Percentiles rank a stretch among this genome's conserved stretches.
phyloP scores from a whole-genome alignment of 768 basidiomycete species.

The Termitomyces eurrhizus region DNA sequence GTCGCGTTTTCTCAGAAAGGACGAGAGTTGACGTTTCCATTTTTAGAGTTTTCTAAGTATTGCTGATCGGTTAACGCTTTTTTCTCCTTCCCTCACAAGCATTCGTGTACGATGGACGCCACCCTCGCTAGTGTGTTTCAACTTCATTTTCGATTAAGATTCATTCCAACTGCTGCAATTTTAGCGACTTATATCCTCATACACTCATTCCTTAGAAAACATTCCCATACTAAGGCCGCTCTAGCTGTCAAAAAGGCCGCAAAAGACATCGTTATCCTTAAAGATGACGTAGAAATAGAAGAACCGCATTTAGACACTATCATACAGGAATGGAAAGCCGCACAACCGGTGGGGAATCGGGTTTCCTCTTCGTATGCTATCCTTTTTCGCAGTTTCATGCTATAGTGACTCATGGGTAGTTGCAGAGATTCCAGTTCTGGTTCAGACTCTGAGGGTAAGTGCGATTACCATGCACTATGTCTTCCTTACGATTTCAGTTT shows the following conservation, averaged over 20 bases:
- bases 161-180: conserved; percentile 3
- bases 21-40: conserved; percentile 7
- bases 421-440: conserved; percentile 13
- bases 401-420: conserved; percentile 5
- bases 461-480: not conserved
- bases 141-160: not conserved
- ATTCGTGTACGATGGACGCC: conserved; percentile 37
- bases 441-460: conserved; percentile 24
- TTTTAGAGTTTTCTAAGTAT: not conserved
- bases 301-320: conserved; percentile 63
- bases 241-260: conserved; percentile 72
- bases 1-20: conserved; percentile 11
- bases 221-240: conserved; percentile 67
- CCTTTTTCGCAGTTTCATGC: conserved; percentile 5
- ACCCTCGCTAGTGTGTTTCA: conserved; percentile 46
- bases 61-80: conserved; percentile 7
- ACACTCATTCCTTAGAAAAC: conserved; percentile 66
- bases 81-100: conserved; percentile 6
- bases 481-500: not conserved
- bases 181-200: conserved; percentile 75
- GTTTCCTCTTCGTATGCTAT: conserved; percentile 17
- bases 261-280: conserved; percentile 55
- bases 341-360: conserved; percentile 22
- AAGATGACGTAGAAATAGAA: conserved; percentile 44
- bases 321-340: conserved; percentile 58